Base-by-base conservation (phyloP, 2,329 filamentous ascomycete species). In the Apiospora arundinis region DNA sequence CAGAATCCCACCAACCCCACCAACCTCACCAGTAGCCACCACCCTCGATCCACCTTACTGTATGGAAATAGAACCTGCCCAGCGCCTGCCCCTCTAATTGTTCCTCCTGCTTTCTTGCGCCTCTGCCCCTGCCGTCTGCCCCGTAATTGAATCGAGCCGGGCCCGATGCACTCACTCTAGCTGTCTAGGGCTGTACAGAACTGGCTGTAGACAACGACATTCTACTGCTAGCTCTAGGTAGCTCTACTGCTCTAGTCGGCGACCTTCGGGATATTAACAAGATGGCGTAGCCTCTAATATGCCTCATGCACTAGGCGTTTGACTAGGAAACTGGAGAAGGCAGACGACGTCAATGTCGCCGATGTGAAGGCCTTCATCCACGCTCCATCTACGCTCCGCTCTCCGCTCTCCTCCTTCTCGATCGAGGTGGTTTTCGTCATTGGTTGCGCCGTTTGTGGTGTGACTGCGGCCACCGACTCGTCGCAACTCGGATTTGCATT, bases 271-370 rank as follows among this genome's bases (percentile, higher is more conserved):
- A 63, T 63, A 63, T 28, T n/a, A 28, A 28, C 56, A 63, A 40
- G 32, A 63, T 37, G 56, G 56, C 56, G 56, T 63, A 63, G 18
- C 18, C 32, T 63, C 28, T 12, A 63, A 63, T 63, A 40, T 63
- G 56, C 32, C 56, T 63, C 56, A 40, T 63, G 56, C 56, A 63
- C 32, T 40, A 63, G 56, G 18, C 18, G 56, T 63, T 63, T 63
- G 56, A 63, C 56, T 32, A 63, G 56, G 32, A 12, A 12, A 40
- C 2, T 63, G 56, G 18, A 63, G 9, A 5, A 32, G 40, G 32
- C 56, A 40, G 56, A 23, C 56, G 56, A 63, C 32, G 32, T 63
- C 52, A 60, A 37, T 60, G 32, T 18, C 32, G 16, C 18, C 18
- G 28, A 60, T 60, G 28, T 28, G 16, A 60, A 37, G 52, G 18